phyloP scores from a whole-genome alignment of 768 basidiomycete genomes.

The Pleurotus platypus region DNA sequence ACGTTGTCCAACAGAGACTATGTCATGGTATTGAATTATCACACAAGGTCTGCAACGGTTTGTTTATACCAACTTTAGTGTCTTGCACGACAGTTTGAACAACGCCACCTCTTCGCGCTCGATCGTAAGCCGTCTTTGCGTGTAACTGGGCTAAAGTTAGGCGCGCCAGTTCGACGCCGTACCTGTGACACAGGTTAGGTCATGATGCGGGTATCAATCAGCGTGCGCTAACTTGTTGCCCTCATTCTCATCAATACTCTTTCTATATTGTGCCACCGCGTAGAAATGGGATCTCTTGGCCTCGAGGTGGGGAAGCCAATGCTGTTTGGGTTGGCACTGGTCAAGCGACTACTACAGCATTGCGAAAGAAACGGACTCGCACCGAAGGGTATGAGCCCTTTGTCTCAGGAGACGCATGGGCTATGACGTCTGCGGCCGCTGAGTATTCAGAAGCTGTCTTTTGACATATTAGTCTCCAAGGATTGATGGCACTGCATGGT shows the following conservation, averaged over 20 bases:
- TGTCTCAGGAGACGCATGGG: slow-evolving; percentile 38
- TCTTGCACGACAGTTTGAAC: slow-evolving; percentile 69
- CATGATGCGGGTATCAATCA: too few relatives aligned
- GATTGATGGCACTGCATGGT: neutral
- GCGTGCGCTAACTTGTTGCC: slow-evolving; percentile 50
- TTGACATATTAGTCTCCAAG: slow-evolving; percentile 8
- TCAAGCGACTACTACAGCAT: neutral
- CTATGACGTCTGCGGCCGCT: slow-evolving; percentile 40
- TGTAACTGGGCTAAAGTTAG: slow-evolving; percentile 62
- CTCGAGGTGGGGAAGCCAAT: slow-evolving; percentile 78
- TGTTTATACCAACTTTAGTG: slow-evolving; percentile 53
- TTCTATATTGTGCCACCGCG: slow-evolving; percentile 85
- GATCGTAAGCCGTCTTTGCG: slow-evolving; percentile 68
- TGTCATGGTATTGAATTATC: neutral
- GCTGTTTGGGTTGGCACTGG: slow-evolving; percentile 34
- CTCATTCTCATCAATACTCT: slow-evolving; percentile 86
- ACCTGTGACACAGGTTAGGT: slow-evolving; percentile 40
- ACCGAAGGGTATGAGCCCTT: slow-evolving; percentile 54
- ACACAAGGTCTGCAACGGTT: neutral
- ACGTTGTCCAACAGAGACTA: slow-evolving; percentile 78
- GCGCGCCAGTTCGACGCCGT: slow-evolving; percentile 84
- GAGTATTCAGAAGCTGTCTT: slow-evolving; percentile 66
- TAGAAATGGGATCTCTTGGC: slow-evolving; percentile 83
- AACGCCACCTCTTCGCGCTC: slow-evolving; percentile 61
- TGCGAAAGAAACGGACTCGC: slow-evolving; percentile 15